Conservation (phyloP, 768 basidiomycete species). For the Plicaturopsis crispa region DNA sequence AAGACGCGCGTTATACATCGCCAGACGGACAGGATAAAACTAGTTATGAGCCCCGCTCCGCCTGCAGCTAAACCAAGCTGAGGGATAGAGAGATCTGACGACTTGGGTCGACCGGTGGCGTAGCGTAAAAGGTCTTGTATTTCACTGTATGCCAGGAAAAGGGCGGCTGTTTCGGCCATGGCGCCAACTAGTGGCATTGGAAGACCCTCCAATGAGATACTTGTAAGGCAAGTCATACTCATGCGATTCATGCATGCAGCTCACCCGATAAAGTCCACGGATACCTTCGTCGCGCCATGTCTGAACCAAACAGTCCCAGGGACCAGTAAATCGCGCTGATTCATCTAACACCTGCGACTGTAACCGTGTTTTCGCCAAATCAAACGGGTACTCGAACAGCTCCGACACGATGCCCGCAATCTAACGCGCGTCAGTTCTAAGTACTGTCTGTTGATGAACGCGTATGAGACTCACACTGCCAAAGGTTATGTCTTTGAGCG, state of each 20-base stretch:
- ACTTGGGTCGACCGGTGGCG: constrained; percentile 22
- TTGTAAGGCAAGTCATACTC: background rate
- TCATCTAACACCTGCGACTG: constrained; percentile 83
- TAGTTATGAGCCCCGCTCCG: constrained; percentile 81
- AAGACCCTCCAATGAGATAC: constrained; percentile 50
- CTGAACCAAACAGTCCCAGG: constrained; percentile 58
- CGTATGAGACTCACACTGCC: constrained; percentile 41
- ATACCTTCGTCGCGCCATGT: constrained; percentile 59
- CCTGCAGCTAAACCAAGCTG: constrained; percentile 78
- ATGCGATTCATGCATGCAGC: constrained; percentile 12
- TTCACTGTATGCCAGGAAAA: constrained; percentile 84
- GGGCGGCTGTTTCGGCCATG: constrained; percentile 83
- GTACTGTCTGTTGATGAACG: constrained; percentile 7
- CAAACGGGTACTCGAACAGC: constrained; percentile 91
- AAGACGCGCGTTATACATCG: background rate
- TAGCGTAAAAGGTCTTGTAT: constrained; percentile 55
- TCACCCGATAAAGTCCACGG: constrained; percentile 57
- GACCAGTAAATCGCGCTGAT: constrained; percentile 54
- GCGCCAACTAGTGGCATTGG: constrained; percentile 89
- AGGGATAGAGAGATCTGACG: constrained; percentile 44
- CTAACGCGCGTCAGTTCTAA: constrained; percentile 28
- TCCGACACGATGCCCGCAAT: constrained; percentile 81
- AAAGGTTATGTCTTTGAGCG: constrained; percentile 44
- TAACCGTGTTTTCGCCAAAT: constrained; percentile 89
- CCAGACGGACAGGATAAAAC: constrained; percentile 72